phyloP scores from a whole-genome alignment of 305 asterid species.

The Coffea humblotiana region DNA sequence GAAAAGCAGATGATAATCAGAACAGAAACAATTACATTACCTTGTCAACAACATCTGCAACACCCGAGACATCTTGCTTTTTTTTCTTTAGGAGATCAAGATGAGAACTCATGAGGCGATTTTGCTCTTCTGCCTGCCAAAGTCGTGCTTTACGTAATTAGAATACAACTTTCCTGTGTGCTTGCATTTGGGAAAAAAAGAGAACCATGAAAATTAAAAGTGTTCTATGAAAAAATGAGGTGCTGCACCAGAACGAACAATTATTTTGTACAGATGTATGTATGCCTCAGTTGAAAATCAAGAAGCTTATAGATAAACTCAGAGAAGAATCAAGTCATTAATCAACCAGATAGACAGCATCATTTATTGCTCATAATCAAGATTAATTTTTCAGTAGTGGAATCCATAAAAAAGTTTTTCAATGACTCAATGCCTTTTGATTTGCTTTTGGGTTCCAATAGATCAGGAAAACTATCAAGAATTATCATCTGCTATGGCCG shows the following conservation, averaged over 20 bases:
- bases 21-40: slow-evolving; percentile 25
- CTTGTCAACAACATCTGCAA: slow-evolving; percentile 42
- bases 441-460: too few relatives aligned
- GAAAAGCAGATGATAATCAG: neutral
- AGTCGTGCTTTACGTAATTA: slow-evolving; percentile 13
- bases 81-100: slow-evolving; percentile 60
- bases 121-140: slow-evolving; percentile 65
- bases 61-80: slow-evolving; percentile 52
- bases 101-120: slow-evolving; percentile 37
- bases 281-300: neutral
- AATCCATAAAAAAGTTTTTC: too few relatives aligned
- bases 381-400: too few relatives aligned
- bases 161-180: slow-evolving; percentile 6
- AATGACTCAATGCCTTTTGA: too few relatives aligned
- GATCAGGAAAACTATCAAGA: neutral
- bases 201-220: neutral
- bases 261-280: neutral
- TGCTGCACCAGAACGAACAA: neutral
- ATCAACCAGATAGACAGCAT: too few relatives aligned
- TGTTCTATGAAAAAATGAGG: neutral
- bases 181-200: neutral
- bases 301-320: too few relatives aligned
- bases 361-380: too few relatives aligned
- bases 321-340: too few relatives aligned
- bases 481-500: neutral